Evolutionary conservation across 2,329 filamentous ascomycete genomes (phyloP).

Genomic region (Scedosporium dehoogii): DNA sequence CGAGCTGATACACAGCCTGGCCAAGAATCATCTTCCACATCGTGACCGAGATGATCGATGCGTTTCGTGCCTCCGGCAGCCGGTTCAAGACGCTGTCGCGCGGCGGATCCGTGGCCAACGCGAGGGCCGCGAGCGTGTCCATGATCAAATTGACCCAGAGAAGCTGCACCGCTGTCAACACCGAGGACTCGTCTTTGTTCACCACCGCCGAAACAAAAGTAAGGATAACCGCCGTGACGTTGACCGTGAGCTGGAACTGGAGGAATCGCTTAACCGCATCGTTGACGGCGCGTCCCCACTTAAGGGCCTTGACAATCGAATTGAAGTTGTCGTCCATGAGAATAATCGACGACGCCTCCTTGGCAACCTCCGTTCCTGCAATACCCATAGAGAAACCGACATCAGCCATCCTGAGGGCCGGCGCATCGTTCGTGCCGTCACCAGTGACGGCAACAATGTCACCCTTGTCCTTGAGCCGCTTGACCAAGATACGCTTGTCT

Average conservation of each 20-base stretch:
- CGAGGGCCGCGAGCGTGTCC: conserved; percentile 87
- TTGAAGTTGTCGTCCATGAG: conserved; percentile 83
- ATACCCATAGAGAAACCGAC: conserved; percentile 84
- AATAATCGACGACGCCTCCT: conserved; percentile 77
- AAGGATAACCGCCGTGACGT: conserved; percentile 79
- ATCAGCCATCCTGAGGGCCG: conserved; percentile 70
- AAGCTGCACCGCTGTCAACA: conserved; percentile 80
- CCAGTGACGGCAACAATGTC: conserved; percentile 77
- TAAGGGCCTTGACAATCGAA: conserved; percentile 75
- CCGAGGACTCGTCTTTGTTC: conserved; percentile 57
- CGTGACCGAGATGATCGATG: conserved; percentile 65
- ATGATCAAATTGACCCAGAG: conserved; percentile 97
- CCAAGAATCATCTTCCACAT: conserved; percentile 99
- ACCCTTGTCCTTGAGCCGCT: conserved; percentile 58
- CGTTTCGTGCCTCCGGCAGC: conserved; percentile 51
- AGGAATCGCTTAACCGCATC: conserved; percentile 70
- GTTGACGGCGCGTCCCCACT: conserved; percentile 71
- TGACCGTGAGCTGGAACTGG: conserved; percentile 75
- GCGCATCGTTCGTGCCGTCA: conserved; percentile 76
- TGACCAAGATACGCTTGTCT: conserved; percentile 65
- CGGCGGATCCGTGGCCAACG: conserved; percentile 83
- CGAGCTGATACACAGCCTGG: conserved; percentile 81
- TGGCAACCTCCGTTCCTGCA: conserved; percentile 72
- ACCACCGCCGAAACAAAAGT: conserved; percentile 83
- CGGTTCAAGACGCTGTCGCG: conserved; percentile 70